Percentiles rank a stretch among this genome's conserved stretches.
Conservation (phyloP, 2,329 filamentous ascomycete genomes). For the Cladophialophora chaetospira region DNA sequence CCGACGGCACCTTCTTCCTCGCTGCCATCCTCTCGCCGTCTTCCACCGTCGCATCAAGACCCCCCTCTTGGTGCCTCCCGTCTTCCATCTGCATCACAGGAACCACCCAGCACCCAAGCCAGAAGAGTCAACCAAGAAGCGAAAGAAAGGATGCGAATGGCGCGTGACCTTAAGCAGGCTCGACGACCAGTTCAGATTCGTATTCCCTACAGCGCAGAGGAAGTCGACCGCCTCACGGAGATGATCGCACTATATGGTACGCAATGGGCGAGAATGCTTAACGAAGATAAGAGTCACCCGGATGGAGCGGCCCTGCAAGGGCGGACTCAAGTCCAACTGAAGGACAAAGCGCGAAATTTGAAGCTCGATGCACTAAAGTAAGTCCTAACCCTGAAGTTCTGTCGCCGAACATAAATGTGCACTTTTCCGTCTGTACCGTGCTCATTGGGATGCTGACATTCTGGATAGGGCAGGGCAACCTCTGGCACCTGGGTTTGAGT, state of each 20-base stretch:
- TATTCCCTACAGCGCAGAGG: constrained; percentile 41
- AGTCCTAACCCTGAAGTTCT: too few relatives aligned
- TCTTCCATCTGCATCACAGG: background rate
- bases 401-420: too few relatives aligned
- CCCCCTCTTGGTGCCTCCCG: background rate
- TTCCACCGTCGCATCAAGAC: background rate
- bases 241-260: constrained; percentile 52
- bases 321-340: constrained; percentile 56
- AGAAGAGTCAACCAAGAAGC: constrained; percentile 16
- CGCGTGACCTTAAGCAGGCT: constrained; percentile 5
- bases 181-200: constrained; percentile 28
- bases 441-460: background rate
- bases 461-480: constrained; percentile 14
- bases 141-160: constrained; percentile 20
- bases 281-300: constrained; percentile 36
- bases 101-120: background rate
- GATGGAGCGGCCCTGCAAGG: constrained; percentile 39
- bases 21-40: background rate
- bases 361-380: constrained; percentile 48
- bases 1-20: background rate
- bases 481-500: constrained; percentile 27
- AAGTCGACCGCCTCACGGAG: constrained; percentile 49
- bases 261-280: constrained; percentile 51
- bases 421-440: too few relatives aligned
- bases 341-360: constrained; percentile 58